These are phyloP conservation scores for Emmonsiellopsis sp. DNA, from an alignment of 2,329 filamentous ascomycete genomes.

Conservation along the genomic window DNA sequence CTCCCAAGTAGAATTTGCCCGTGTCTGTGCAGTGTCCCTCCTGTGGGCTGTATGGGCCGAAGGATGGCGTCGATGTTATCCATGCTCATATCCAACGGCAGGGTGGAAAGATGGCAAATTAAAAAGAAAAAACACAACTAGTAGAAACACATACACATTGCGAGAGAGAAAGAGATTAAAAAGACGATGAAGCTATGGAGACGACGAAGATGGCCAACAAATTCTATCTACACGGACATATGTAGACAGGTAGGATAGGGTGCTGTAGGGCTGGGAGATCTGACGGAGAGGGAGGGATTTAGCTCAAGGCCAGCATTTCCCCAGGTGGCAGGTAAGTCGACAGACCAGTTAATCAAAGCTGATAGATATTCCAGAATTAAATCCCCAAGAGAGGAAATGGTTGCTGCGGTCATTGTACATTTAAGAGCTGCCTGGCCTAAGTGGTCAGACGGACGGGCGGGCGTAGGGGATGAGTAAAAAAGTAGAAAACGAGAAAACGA, in stretches of 20 bases:
- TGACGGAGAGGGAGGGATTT: too few relatives aligned
- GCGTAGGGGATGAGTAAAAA: not conserved
- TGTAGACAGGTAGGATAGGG: not conserved
- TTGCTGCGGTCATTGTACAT: too few relatives aligned
- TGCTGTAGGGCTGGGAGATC: too few relatives aligned
- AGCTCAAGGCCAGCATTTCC: too few relatives aligned
- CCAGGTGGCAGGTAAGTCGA: too few relatives aligned
- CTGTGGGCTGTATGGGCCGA: too few relatives aligned
- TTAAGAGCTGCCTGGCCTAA: too few relatives aligned
- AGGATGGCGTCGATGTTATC: too few relatives aligned
- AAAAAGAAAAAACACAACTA: not conserved
- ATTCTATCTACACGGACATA: not conserved
- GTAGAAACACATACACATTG: not conserved
- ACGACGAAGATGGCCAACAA: not conserved
- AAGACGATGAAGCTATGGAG: not conserved
- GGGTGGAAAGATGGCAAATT: not conserved
- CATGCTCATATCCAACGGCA: too few relatives aligned
- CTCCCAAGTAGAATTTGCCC: too few relatives aligned
- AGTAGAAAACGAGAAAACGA: constrained; percentile 1
- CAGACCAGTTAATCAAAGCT: too few relatives aligned
- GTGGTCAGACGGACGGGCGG: not conserved
- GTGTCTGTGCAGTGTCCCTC: too few relatives aligned
- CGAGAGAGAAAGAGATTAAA: not conserved
- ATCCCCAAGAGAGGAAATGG: not conserved
- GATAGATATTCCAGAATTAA: not conserved